Conservation (phyloP, 192 early-diverging fungal species). For the Backusella parvicylindrica region DNA sequence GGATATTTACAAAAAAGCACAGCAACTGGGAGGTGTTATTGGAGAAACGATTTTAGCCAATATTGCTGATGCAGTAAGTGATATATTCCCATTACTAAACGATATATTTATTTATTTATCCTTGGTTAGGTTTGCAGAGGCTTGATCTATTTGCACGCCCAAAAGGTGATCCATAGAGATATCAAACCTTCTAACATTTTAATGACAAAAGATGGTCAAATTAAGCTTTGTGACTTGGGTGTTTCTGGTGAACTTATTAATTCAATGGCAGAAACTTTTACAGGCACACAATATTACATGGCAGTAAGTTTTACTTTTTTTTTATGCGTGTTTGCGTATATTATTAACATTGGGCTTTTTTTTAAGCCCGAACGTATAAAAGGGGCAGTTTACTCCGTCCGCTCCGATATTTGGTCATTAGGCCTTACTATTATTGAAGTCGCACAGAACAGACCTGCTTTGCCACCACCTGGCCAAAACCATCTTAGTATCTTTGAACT, state of each 20-base stretch:
- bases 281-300: constrained; percentile 95
- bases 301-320: constrained; percentile 64
- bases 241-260: constrained; percentile 88
- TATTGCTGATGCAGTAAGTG: constrained; percentile 72
- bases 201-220: constrained; percentile 80
- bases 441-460: constrained; percentile 87
- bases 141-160: constrained; percentile 81
- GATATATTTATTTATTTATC: background rate
- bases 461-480: constrained; percentile 75
- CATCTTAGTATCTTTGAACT: constrained; percentile 85
- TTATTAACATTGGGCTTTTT: background rate
- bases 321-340: background rate
- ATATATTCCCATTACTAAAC: background rate
- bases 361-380: constrained; percentile 90
- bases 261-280: constrained; percentile 89
- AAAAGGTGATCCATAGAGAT: constrained; percentile 92
- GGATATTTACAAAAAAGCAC: constrained; percentile 76
- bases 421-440: constrained; percentile 92
- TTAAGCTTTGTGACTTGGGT: constrained; percentile 97
- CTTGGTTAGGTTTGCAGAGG: constrained; percentile 69
- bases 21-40: constrained; percentile 65
- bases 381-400: constrained; percentile 81
- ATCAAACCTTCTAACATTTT: constrained; percentile 98
- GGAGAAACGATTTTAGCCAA: constrained; percentile 85
- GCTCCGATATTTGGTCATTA: constrained; percentile 96